Evolutionary conservation across 2,329 filamentous ascomycete genomes (phyloP), one percentile per base, ranked within the genome.

Genomic region (Aureobasidium mangrovei): DNA sequence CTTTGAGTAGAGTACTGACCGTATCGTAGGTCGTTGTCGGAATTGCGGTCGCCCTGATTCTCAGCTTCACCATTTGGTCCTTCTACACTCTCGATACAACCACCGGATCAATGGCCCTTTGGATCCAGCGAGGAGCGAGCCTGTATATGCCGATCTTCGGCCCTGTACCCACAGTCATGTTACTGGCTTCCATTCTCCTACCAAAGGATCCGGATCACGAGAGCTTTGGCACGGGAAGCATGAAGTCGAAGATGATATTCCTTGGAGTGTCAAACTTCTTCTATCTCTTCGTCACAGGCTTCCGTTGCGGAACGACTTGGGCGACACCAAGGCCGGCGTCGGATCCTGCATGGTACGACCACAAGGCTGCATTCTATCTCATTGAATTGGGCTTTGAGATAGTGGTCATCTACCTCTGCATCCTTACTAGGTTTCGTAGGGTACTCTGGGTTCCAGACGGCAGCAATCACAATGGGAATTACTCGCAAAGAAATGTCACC

Each of bases 291-390:
- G 57, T 62, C 18, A 60, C 62, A 3, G 61, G 61, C 6, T 68
- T 63, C 60, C 60, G 62, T 24, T 49, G 57, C 9, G 66, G 62
- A 3, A 61, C 60, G 3, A 60, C 58, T 4, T 68, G 63, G 62
- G 55, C 57, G 31, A 5, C 58, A 7, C 56, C 62, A 3, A 45
- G 62, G n/a, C 60, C 64, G 3, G 44, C 47, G 2, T 55, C 45
- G 2, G 36, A 66, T 18, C 62, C 65, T 12, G 62, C 62, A 3
- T 68, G 64, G 65, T 68, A 63, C 28, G 53, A 66, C 35, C 58
- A 59, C 7, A 64, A 61, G 29, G 59, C 62, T 3, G 57, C 58
- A 2, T 66, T 66, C 49, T 69, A 67, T 45, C 47, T 60, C 47
- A 60, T 67, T 43, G 56, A 57, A 6, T 65, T 66, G 51, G 56